phyloP scores from a whole-genome alignment of 2,329 filamentous ascomycete species.

The Plenodomus tracheiphilus region DNA sequence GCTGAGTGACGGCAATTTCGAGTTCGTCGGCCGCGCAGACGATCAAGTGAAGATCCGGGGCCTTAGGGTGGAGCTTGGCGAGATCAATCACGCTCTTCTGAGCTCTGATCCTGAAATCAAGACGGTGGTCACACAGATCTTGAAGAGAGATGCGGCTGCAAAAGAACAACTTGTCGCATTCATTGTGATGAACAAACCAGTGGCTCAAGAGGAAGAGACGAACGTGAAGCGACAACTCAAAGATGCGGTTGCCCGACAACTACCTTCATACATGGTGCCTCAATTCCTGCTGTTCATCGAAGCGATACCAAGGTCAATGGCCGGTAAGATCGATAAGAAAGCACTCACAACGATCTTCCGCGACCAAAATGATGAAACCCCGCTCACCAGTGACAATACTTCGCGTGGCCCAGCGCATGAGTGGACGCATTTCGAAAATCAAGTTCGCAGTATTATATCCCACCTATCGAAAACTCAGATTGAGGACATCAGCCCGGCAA shows the following conservation, averaged over 20 bases:
- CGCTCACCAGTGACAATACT: not conserved
- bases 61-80: constrained; percentile 43
- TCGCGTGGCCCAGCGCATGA: constrained; percentile 11
- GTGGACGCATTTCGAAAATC: constrained; percentile 58
- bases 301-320: constrained; percentile 42
- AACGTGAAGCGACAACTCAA: constrained; percentile 25
- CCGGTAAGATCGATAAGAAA: constrained; percentile 48
- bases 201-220: constrained; percentile 6
- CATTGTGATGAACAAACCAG: constrained; percentile 12
- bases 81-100: constrained; percentile 41
- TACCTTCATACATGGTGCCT: constrained; percentile 47
- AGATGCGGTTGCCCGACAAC: constrained; percentile 16
- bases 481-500: constrained; percentile 59
- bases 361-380: constrained; percentile 10
- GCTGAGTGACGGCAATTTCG: constrained; percentile 44
- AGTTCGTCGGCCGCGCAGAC: constrained; percentile 44
- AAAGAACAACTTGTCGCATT: constrained; percentile 45
- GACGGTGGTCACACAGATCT: constrained; percentile 35
- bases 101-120: constrained; percentile 22
- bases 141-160: constrained; percentile 25
- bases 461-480: constrained; percentile 59
- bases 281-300: constrained; percentile 40
- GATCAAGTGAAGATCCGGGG: constrained; percentile 48
- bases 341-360: constrained; percentile 36
- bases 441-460: constrained; percentile 61